phyloP scores from a whole-genome alignment of 345 rosid species.

The Limnanthes douglasii region DNA sequence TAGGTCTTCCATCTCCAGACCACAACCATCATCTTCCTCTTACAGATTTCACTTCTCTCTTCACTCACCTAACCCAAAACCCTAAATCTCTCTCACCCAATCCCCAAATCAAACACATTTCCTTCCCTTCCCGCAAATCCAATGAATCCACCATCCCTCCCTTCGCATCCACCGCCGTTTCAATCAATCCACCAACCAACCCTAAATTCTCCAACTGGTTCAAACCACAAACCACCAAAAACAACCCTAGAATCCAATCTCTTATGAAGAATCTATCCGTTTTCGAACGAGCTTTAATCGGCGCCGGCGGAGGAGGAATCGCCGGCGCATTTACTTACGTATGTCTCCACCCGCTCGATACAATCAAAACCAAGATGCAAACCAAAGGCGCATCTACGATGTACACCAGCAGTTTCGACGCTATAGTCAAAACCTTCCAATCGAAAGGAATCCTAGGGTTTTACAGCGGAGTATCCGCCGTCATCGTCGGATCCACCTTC shows the following conservation, averaged over 20 bases:
- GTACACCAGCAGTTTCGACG: conserved; percentile 53
- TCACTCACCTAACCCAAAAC: conserved; percentile 14
- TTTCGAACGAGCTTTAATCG: conserved; percentile 66
- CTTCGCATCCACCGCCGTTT: conserved; percentile 32
- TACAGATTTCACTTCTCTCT: conserved; percentile 16
- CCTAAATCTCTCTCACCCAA: conserved; percentile 7
- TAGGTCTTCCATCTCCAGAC: conserved; percentile 23
- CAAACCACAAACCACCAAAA: conserved; percentile 31
- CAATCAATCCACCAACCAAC: conserved; percentile 12
- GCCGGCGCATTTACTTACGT: conserved; percentile 92
- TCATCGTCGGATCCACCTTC: conserved; percentile 75
- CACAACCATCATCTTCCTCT: conserved; percentile 6
- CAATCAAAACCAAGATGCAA: conserved; percentile 84
- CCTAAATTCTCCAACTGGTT: conserved; percentile 23
- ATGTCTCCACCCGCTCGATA: conserved; percentile 72
- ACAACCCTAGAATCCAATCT: conserved; percentile 27
- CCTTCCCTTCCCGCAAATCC: conserved; percentile 1
- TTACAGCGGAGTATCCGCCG: conserved; percentile 86
- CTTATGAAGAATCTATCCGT: conserved; percentile 58
- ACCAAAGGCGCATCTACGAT: conserved; percentile 74
- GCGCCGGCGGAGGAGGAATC: conserved; percentile 76
- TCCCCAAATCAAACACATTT: conserved; percentile 4
- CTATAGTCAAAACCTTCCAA: conserved; percentile 57
- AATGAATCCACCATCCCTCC: conserved; percentile 8
- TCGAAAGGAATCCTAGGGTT: conserved; percentile 71